phyloP scores from a whole-genome alignment of 768 basidiomycete genomes.

The Leccinum subtestaceum region DNA sequence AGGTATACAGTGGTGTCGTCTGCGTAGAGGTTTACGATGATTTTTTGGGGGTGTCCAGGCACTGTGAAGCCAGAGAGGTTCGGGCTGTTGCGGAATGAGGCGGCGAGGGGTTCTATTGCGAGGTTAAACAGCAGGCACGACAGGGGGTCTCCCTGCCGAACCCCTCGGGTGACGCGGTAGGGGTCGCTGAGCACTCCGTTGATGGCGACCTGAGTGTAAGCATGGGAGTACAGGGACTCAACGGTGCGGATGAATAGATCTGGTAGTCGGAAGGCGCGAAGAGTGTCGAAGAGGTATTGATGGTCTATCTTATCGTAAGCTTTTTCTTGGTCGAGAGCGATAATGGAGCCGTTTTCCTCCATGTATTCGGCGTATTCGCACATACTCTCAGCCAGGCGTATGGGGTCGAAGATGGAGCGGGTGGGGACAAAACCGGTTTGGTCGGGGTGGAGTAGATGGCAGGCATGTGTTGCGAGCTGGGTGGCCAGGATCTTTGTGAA shows the following conservation, averaged over 20 bases:
- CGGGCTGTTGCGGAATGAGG: background rate
- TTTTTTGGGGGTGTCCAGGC: background rate
- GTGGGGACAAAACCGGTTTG: constrained; percentile 39
- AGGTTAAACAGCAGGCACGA: constrained; percentile 34
- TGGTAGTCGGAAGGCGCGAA: background rate
- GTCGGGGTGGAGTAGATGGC: constrained; percentile 14
- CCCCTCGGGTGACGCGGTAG: constrained; percentile 18
- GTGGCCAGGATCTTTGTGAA: constrained; percentile 26
- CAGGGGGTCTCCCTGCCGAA: constrained; percentile 35
- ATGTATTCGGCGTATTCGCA: constrained; percentile 11
- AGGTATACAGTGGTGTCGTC: background rate
- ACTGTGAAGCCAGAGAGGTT: background rate
- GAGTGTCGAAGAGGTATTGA: constrained; percentile 19
- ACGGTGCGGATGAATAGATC: background rate
- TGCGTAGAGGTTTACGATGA: background rate
- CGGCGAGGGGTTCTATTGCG: constrained; percentile 26
- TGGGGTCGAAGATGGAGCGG: constrained; percentile 33
- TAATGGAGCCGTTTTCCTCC: constrained; percentile 26
- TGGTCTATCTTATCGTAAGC: constrained; percentile 36
- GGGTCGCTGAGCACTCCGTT: background rate
- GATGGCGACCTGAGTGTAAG: background rate
- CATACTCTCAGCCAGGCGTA: constrained; percentile 24
- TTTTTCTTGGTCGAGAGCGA: constrained; percentile 39
- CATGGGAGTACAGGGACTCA: background rate
- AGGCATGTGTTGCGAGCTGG: constrained; percentile 14